These are phyloP conservation scores for Chenopodium suecicum DNA, from an alignment of 148 eudicot genomes.

Conservation along the genomic window DNA sequence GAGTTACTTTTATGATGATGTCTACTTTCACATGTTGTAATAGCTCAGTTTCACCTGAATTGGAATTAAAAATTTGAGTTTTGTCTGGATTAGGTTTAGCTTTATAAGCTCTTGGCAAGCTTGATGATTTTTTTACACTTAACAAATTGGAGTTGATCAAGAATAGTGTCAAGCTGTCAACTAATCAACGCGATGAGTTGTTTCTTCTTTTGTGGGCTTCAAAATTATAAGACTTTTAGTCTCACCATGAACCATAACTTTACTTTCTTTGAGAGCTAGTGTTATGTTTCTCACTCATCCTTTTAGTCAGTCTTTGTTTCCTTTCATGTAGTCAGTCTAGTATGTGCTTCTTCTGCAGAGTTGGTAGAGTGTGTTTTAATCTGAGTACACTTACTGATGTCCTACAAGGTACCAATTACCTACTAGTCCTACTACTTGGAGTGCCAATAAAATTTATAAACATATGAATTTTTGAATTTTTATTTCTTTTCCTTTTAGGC, in stretches of 20 bases:
- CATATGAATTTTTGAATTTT: too few species aligned
- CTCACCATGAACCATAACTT: neutral
- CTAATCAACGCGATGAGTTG: too few species aligned
- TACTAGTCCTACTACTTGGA: too few species aligned
- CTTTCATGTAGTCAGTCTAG: neutral
- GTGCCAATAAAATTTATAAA: neutral
- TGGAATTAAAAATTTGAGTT: neutral
- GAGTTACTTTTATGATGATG: neutral
- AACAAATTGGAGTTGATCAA: neutral
- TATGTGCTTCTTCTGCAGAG: neutral
- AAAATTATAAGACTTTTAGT: neutral
- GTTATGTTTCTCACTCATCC: neutral
- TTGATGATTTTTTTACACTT: neutral
- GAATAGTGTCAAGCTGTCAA: too few species aligned
- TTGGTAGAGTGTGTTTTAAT: neutral
- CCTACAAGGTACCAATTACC: neutral
- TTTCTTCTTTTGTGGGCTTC: neutral
- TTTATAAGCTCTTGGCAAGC: neutral
- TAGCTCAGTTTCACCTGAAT: neutral
- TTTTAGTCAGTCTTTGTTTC: neutral
- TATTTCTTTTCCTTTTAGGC: too few species aligned
- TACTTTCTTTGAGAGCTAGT: neutral
- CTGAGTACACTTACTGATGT: neutral
- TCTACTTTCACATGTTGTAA: neutral
- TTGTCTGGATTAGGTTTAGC: neutral